Evolutionary conservation across 129 eudicot genomes (phyloP).

Genomic region (Deinandra increscens): DNA sequence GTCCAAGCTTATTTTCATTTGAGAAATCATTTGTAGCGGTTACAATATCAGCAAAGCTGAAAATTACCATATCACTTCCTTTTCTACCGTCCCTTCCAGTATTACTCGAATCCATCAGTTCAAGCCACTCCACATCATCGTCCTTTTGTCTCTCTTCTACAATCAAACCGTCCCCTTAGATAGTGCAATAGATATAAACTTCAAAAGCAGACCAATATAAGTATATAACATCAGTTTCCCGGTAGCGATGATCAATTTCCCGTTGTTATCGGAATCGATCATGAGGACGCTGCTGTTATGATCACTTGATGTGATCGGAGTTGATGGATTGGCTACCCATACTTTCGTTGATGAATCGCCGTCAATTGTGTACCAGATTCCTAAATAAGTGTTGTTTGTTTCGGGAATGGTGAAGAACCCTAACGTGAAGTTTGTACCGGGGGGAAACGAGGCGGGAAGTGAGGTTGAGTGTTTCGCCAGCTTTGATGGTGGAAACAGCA

Average conservation of each 20-base stretch:
- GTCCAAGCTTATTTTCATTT: conserved; percentile 44
- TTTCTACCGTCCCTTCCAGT: conserved; percentile 23
- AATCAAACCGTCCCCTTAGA: not conserved
- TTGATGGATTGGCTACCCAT: conserved; percentile 49
- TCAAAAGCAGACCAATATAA: not conserved
- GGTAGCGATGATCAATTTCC: conserved; percentile 22
- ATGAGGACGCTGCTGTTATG: conserved; percentile 23
- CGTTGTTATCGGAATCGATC: conserved; percentile 25
- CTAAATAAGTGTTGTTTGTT: conserved; percentile 34
- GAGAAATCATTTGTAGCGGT: conserved; percentile 43
- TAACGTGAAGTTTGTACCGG: conserved; percentile 29
- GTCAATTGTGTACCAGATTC: conserved; percentile 38
- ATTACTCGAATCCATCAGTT: conserved; percentile 21
- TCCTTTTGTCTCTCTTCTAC: conserved; percentile 30
- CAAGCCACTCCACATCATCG: conserved; percentile 25
- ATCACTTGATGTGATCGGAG: conserved; percentile 22
- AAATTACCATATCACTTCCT: conserved; percentile 41
- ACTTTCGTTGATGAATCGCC: conserved; percentile 12
- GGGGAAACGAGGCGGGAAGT: conserved; percentile 31
- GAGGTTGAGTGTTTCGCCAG: conserved; percentile 15
- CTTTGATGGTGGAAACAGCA: conserved; percentile 20
- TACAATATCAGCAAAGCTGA: conserved; percentile 32
- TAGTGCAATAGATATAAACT: too few species aligned
- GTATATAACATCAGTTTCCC: too few species aligned
- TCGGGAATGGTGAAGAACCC: conserved; percentile 28